Evolutionary conservation across 163 green algal species (phyloP).

Genomic region (Botryococcus braunii): DNA sequence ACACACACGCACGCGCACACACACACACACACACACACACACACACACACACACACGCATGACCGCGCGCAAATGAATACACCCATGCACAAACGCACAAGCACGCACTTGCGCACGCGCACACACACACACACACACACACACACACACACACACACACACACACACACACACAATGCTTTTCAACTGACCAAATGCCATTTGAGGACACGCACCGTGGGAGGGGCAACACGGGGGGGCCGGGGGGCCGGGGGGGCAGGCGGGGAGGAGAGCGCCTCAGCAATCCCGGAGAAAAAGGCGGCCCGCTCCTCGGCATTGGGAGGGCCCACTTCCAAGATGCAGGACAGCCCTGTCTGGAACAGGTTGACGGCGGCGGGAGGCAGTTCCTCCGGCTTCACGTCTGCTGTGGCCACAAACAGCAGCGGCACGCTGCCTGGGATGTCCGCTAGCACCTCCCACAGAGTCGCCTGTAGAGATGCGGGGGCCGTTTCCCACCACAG

Average conservation of each 20-base stretch:
- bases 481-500: constrained; percentile 64
- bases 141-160: too few relatives aligned
- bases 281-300: constrained; percentile 20
- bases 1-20: too few relatives aligned
- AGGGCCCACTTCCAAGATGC: constrained; percentile 4
- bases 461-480: constrained; percentile 51
- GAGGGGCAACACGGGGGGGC: neutral
- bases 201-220: neutral
- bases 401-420: constrained; percentile 77
- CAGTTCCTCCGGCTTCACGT: constrained; percentile 38
- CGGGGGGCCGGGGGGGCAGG: constrained; percentile 3
- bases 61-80: too few relatives aligned
- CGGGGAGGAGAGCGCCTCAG: constrained; percentile 13
- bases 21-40: too few relatives aligned
- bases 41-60: too few relatives aligned
- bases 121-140: too few relatives aligned
- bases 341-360: neutral
- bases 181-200: neutral
- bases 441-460: constrained; percentile 69
- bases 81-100: too few relatives aligned
- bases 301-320: constrained; percentile 13
- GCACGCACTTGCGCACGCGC: too few relatives aligned
- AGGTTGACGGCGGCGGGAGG: neutral
- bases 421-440: constrained; percentile 67
- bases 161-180: too few relatives aligned